These are phyloP conservation scores for Scenedesmus sp. DNA, from an alignment of 163 green algal species.

Conservation along the genomic window DNA sequence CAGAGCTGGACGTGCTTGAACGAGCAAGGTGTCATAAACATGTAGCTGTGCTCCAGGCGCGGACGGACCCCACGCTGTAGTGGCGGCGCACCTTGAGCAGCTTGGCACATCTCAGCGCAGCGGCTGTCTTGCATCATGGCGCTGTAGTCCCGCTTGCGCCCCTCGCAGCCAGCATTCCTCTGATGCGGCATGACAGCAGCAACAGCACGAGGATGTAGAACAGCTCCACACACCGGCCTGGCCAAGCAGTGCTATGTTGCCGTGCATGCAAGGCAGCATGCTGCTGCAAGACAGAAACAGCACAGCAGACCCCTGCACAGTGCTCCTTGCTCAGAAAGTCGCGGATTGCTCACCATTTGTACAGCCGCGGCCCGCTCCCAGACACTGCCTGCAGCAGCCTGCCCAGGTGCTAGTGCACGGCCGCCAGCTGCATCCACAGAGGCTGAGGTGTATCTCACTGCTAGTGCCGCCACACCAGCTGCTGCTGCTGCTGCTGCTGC, in stretches of 20 bases:
- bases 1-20: not conserved
- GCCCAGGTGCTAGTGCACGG: not conserved
- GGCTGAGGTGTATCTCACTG: not conserved
- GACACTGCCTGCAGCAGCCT: not conserved
- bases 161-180: not conserved
- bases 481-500: not conserved
- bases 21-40: not conserved
- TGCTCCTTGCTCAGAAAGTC: not conserved
- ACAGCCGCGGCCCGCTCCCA: not conserved
- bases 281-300: not conserved
- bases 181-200: not conserved
- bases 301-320: not conserved
- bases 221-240: not conserved
- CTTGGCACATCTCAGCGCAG: slow-evolving; percentile 43
- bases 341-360: not conserved
- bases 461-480: not conserved
- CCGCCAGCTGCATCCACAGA: not conserved
- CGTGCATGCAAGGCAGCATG: not conserved
- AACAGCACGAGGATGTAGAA: not conserved
- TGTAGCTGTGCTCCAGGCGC: not conserved
- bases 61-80: not conserved
- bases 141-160: not conserved
- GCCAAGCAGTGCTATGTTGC: not conserved
- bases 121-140: not conserved
- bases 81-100: slow-evolving; percentile 33